Conservation (phyloP, 306 rosid genomes). For the Acacia confusa region DNA sequence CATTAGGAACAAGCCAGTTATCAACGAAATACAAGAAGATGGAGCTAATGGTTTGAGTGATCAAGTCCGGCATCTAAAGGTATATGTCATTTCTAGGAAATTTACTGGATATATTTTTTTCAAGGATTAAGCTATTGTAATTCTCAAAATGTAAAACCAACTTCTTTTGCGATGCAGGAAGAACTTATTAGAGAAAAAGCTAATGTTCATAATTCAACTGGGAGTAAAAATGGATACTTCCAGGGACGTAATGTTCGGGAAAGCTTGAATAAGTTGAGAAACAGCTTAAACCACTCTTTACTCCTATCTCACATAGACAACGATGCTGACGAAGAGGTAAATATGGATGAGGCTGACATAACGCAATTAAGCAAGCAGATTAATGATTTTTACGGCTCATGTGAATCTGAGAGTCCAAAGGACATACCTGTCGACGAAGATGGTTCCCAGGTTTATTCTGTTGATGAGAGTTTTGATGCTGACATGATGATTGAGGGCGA, state of each 20-base stretch:
- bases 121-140: constrained; percentile 1
- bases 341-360: constrained; percentile 66
- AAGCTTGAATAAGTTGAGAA: constrained; percentile 80
- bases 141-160: constrained; percentile 16
- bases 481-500: constrained; percentile 50
- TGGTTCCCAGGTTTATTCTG: constrained; percentile 54
- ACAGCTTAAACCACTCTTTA: constrained; percentile 85
- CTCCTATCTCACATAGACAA: constrained; percentile 59
- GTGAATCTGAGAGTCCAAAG: constrained; percentile 46
- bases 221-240: constrained; percentile 50
- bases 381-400: constrained; percentile 56
- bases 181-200: constrained; percentile 84
- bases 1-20: constrained; percentile 69
- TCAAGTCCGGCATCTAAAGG: constrained; percentile 92
- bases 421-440: constrained; percentile 46
- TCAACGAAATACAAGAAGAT: constrained; percentile 87
- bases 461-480: constrained; percentile 52
- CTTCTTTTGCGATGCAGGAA: constrained; percentile 55
- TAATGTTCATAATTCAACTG: constrained; percentile 46
- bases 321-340: constrained; percentile 63
- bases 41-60: constrained; percentile 86
- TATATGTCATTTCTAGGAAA: constrained; percentile 30
- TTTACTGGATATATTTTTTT: constrained; percentile 22
- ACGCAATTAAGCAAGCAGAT: constrained; percentile 68
- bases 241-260: constrained; percentile 77